Evolutionary conservation across 1,284 basidiomycete genomes (phyloP), one percentile per base, ranked within the genome.

Genomic region (Austroboletus olivaceoglutinosus): DNA sequence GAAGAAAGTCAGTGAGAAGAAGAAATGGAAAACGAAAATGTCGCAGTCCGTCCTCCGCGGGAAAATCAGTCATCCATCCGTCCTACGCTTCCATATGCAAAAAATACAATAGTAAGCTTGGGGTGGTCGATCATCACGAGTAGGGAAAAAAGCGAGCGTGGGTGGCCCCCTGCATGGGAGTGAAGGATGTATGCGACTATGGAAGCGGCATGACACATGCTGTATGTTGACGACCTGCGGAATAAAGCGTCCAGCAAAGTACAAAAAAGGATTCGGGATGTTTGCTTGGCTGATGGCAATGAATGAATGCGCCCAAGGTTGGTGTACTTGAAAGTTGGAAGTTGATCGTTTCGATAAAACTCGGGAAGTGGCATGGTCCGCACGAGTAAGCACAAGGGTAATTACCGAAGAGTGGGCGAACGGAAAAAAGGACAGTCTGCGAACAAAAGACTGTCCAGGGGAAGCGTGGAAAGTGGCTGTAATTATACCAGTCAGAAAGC

Each of bases 401-500:
- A 58, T 68, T 65, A 69, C 59, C 68, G 55, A 58, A 66, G 36
- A 58, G 50, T 52, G 58, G 52, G 47, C 46, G 53, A 64, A 70
- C 23, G 51, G 59, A 19, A 51, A 68, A 57, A 55, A 36, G 58
- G 57, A 45, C 58, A 63, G 53, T 48, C 56, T 58, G 55, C 47
- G 45, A 65, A 66, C 52, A 61, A 59, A 50, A 52, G 61, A 52
- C 48, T 53, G 53, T 30, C 55, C 53, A 33, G 36, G 43, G 53
- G 55, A 58, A 52, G 57, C 40, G 56, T 45, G 48, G 53, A 64
- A 65, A 57, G 50, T 37, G 60, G 57, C 52, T 51, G 60, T 58
- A 56, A 47, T 53, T 48, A 57, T 51, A 57, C 53, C 23, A 33
- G 67, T 69, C 61, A 67, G 67, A 67, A 61, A 49, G 50, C 51